Base-by-base conservation (phyloP, 1,284 basidiomycete genomes). In the Ustilago vetiveriae region DNA sequence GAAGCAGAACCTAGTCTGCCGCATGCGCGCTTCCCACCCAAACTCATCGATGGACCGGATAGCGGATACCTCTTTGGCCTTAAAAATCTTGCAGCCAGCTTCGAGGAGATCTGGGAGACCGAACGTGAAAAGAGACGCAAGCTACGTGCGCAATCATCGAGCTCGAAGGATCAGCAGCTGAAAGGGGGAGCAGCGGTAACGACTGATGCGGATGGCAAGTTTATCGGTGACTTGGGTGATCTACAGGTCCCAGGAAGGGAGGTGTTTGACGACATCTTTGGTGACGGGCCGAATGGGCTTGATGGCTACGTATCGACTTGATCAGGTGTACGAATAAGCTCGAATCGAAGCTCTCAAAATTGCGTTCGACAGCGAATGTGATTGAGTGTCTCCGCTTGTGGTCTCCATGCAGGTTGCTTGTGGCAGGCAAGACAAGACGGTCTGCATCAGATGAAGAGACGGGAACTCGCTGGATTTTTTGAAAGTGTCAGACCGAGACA, bases 31-130 rank as follows among this genome's bases (percentile, higher is more conserved):
- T 98, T 96, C 83, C 94, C 94, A 4, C 96, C 96, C 1, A 91
- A 92, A 78, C 91, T 92, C 72, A 89, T 90, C 5, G 88, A 90
- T 27, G 87, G 90, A 79, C 92, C 96, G 9, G 95, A 99, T 82
- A 88, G 92, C 50, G 95, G 95, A 9, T 98, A 98, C 84, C 83
- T 98, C 35, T 93, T 90, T 79, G 95, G 95, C 2, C 84, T 99
- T 78, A 90, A 90, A 85, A 93, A 87, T 77, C 84, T 98, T 32
- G 49, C 78, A 19, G 33, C 87, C 88, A 33, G 86, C 86, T 75
- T 90, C 58, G 92, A 94, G 82, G 75, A 74, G 55, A 81, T 81
- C 33, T 81, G 75, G 78, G 48, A 75, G 30, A 60, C 47, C 13
- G 75, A 79, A 52, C 62, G 80, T 7, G 26, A 43, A 17, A 44